phyloP scores from a whole-genome alignment of 2,329 filamentous ascomycete genomes.

The Canariomyces notabilis region DNA sequence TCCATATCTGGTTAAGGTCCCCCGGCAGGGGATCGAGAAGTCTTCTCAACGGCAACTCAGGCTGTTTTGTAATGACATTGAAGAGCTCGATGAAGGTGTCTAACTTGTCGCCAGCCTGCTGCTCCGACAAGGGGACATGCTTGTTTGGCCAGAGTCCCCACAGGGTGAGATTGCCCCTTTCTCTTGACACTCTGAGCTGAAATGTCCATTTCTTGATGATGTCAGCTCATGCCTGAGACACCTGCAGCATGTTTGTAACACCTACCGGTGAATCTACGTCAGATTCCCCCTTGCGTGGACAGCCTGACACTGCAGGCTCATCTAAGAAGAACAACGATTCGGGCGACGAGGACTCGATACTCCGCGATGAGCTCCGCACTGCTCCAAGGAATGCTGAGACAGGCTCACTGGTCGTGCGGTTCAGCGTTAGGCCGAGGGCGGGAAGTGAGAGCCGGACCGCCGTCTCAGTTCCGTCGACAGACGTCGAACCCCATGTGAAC shows the following conservation, averaged over 20 bases:
- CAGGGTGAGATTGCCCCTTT: constrained; percentile 1
- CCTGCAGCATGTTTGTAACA: too few relatives aligned
- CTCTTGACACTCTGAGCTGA: constrained; percentile 5
- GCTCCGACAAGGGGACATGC: not conserved
- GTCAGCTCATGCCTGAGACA: not conserved
- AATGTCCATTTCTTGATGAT: constrained; percentile 8
- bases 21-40: constrained; percentile 9
- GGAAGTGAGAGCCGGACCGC: constrained; percentile 7
- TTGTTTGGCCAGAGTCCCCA: constrained; percentile 13
- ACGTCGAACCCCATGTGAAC: constrained; percentile 8
- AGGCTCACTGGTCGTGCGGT: not conserved
- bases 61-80: constrained; percentile 3
- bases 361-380: not conserved
- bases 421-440: constrained; percentile 6
- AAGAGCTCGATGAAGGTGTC: constrained; percentile 12
- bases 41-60: not conserved
- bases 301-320: not conserved
- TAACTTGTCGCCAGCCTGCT: constrained; percentile 3
- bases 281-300: not conserved
- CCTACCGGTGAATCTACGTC: constrained; percentile 4
- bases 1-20: constrained; percentile 13
- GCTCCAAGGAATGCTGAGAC: not conserved
- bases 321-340: constrained; percentile 10
- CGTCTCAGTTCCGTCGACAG: constrained; percentile 4
- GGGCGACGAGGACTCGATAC: not conserved